phyloP scores from a whole-genome alignment of 345 rosid species.

The Sapria himalayana region DNA sequence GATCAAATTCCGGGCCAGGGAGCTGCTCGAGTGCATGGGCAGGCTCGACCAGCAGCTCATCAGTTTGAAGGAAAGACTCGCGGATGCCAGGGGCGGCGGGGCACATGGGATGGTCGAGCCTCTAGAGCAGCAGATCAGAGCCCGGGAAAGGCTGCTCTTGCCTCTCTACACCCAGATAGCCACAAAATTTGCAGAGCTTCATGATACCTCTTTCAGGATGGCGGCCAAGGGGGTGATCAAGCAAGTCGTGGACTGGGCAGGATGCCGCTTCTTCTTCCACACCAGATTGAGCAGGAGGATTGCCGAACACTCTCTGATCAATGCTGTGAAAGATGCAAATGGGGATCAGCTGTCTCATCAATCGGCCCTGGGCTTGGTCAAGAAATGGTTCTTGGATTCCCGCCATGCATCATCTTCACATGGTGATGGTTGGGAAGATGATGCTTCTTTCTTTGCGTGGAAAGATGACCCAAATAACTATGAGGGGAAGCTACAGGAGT shows the following conservation, averaged over 20 bases:
- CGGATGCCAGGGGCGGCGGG: slow-evolving; percentile 41
- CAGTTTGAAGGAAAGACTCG: slow-evolving; percentile 36
- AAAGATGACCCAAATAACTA: slow-evolving; percentile 37
- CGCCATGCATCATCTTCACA: slow-evolving; percentile 25
- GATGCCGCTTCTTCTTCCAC: slow-evolving; percentile 51
- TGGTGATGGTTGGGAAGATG: slow-evolving; percentile 54
- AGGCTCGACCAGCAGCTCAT: slow-evolving; percentile 70
- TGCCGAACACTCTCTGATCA: slow-evolving; percentile 50
- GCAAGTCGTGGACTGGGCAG: slow-evolving; percentile 71
- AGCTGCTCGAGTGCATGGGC: slow-evolving; percentile 91
- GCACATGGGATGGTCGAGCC: slow-evolving; percentile 21
- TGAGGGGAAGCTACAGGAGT: slow-evolving; percentile 39
- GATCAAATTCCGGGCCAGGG: slow-evolving; percentile 83
- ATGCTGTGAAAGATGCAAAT: slow-evolving; percentile 36
- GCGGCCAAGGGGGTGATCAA: slow-evolving; percentile 84
- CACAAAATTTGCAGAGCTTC: slow-evolving; percentile 87
- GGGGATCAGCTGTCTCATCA: slow-evolving; percentile 45
- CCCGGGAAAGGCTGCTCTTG: slow-evolving; percentile 72
- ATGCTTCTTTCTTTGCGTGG: slow-evolving; percentile 75
- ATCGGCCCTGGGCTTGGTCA: slow-evolving; percentile 43
- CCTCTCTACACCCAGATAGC: slow-evolving; percentile 83
- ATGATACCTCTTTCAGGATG: slow-evolving; percentile 85
- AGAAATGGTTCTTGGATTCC: slow-evolving; percentile 64
- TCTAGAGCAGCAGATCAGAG: slow-evolving; percentile 47
- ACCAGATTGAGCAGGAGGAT: slow-evolving; percentile 55